Percentiles rank a stretch among this genome's conserved stretches.
phyloP scores from a whole-genome alignment of 176 grass and related monocot species.

The Eremochloa ophiuroides region DNA sequence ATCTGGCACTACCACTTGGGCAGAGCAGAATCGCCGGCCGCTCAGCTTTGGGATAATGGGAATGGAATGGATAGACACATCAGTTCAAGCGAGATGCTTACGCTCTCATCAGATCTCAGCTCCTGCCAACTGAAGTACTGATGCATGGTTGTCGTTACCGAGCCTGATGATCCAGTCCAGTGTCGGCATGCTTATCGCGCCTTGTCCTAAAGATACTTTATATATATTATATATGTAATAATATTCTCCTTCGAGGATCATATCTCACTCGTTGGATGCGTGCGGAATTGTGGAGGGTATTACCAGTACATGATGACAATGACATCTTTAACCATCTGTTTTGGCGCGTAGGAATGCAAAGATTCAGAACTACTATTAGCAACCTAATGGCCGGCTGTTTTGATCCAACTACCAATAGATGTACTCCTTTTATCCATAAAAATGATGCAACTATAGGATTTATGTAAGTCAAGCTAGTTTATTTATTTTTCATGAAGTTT shows the following conservation, averaged over 20 bases:
- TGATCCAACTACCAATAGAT: no score
- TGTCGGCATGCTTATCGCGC: neutral
- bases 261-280: neutral
- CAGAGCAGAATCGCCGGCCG: neutral
- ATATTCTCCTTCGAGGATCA: neutral
- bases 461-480: no score
- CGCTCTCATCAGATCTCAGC: neutral
- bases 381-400: no score
- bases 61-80: neutral
- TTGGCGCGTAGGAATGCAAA: no score
- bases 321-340: no score
- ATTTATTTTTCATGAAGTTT: no score
- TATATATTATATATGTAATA: neutral
- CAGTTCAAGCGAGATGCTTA: slow-evolving; percentile 6
- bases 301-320: neutral
- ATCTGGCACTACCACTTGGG: neutral
- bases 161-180: neutral
- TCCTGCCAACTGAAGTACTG: neutral
- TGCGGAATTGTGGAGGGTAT: neutral
- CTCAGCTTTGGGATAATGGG: neutral
- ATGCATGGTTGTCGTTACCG: neutral
- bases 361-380: no score
- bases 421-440: no score
- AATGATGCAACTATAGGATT: no score
- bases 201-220: no score